Evolutionary conservation across 208 protist genomes (phyloP).

Genomic region (Borovskyia barvae): DNA sequence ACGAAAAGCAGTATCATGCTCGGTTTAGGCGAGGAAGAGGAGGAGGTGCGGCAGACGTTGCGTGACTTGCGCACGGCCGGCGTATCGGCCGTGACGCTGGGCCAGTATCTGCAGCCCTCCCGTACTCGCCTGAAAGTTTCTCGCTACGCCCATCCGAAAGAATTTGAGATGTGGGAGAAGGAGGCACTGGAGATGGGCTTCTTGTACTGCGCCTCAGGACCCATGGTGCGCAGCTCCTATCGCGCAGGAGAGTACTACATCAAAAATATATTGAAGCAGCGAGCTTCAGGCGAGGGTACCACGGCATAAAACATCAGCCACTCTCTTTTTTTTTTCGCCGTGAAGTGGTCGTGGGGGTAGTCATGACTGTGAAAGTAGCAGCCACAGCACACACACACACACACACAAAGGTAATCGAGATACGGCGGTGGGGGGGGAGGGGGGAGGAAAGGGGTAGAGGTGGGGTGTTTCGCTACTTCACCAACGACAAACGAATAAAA

Average conservation of each 20-base stretch:
- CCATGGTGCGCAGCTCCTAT: slow-evolving; percentile 96
- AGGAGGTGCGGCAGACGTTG: slow-evolving; percentile 95
- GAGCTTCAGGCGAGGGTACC: too few relatives aligned
- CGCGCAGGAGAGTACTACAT: slow-evolving; percentile 96
- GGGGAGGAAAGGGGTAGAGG: too few relatives aligned
- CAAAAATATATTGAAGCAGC: slow-evolving; percentile 90
- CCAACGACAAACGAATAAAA: too few relatives aligned
- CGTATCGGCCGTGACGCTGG: slow-evolving; percentile 94
- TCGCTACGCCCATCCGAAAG: slow-evolving; percentile 95
- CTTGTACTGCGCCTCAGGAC: slow-evolving; percentile 96
- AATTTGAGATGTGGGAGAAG: slow-evolving; percentile 95
- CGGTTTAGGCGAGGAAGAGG: slow-evolving; percentile 95
- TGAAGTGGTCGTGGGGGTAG: too few relatives aligned
- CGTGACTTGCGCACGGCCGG: slow-evolving; percentile 90
- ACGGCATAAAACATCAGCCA: too few relatives aligned
- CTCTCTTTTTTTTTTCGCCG: too few relatives aligned
- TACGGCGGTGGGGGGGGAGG: too few relatives aligned
- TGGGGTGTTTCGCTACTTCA: too few relatives aligned
- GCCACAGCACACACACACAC: too few relatives aligned
- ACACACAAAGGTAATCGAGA: too few relatives aligned
- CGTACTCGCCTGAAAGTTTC: slow-evolving; percentile 96
- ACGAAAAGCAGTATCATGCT: slow-evolving; percentile 99
- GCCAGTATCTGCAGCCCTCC: slow-evolving; percentile 97
- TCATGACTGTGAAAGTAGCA: too few relatives aligned
- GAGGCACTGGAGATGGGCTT: slow-evolving; percentile 95